Evolutionary conservation across 768 basidiomycete genomes (phyloP), one percentile per base, ranked within the genome.

Genomic region (Suillus cothurnatus): DNA sequence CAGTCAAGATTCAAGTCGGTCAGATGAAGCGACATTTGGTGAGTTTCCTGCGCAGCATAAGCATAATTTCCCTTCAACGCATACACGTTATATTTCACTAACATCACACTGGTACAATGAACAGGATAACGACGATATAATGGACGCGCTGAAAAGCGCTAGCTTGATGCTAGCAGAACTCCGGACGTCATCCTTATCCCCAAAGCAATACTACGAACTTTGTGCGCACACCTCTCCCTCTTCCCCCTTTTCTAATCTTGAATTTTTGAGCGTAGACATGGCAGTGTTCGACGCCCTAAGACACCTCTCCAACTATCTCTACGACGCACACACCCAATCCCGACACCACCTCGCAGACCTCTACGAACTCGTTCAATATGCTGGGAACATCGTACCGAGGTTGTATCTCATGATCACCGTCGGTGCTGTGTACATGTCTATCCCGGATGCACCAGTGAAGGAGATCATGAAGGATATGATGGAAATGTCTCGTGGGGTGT

Each of bases 391-490:
- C 76, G 90, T 97, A 58, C 95, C 95, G 31, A 88, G 95, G 21
- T 83, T 94, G 41, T 94, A 99, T 79, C 92, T 99, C 72, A 99
- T 99, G 97, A 97, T 99, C 71, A 99, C 97, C 45, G 97, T 99
- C 67, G 97, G 97, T 68, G 94, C 97, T 1, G 96, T 99, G 41
- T 99, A 98, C 84, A 99, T 99, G 97, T 95, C 95, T 34, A 90
- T 98, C 61, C 89, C 95, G 3, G 97, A 97, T 65, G 96, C 97
- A 12, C 97, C 97, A 5, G 90, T 99, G 63, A 97, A 95, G 83
- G 97, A 99, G 81, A 95, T 99, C 67, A 99, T 99, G 97, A 99
- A 97, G 84, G 97, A 99, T 78, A 98, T 99, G 97, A 92, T 99
- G 92, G 97, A 99, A 78, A 99, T 99, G 97, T 95, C 95, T 41